These are phyloP conservation scores for Didymosphaeria variabile DNA, from an alignment of 2,329 filamentous ascomycete genomes.

Conservation along the genomic window DNA sequence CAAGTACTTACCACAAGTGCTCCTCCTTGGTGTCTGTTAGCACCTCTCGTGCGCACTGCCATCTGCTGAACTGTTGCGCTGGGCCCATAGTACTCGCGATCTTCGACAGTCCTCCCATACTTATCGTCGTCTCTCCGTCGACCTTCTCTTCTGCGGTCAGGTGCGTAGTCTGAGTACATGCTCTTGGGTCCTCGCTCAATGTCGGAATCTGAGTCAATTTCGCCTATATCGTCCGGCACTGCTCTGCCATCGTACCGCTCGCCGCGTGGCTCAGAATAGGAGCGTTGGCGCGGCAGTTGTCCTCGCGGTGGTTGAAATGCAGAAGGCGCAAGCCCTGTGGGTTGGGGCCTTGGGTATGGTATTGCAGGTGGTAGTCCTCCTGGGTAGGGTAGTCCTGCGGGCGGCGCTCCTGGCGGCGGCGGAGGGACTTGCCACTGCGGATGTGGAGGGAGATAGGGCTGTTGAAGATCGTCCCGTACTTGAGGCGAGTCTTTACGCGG, in stretches of 20 bases:
- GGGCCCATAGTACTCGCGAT: conserved; percentile 7
- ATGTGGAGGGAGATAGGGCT: conserved; percentile 6
- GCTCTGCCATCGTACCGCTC: conserved; percentile 4
- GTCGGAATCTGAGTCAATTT: conserved; percentile 5
- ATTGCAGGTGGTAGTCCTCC: background rate
- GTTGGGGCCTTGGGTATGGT: background rate
- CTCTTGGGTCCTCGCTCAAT: background rate
- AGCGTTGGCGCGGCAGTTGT: conserved; percentile 8
- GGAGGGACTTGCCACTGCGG: conserved; percentile 6
- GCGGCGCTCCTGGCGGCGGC: conserved; percentile 2
- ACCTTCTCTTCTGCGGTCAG: background rate
- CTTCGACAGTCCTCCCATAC: conserved; percentile 11
- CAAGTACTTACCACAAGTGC: background rate
- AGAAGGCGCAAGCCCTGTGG: background rate
- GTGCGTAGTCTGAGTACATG: conserved; percentile 13
- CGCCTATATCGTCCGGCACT: conserved; percentile 7
- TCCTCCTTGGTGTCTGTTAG: conserved; percentile 6
- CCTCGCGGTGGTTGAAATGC: background rate
- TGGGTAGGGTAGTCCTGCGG: background rate
- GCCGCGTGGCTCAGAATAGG: conserved; percentile 5
- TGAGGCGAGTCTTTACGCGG: conserved; percentile 6
- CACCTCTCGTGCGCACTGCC: background rate
- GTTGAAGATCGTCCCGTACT: background rate
- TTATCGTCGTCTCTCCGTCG: conserved; percentile 11
- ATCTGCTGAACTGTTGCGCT: background rate